These are phyloP conservation scores for Aspergillus asperescens DNA, from an alignment of 495 filamentous ascomycete species.

Conservation along the genomic window DNA sequence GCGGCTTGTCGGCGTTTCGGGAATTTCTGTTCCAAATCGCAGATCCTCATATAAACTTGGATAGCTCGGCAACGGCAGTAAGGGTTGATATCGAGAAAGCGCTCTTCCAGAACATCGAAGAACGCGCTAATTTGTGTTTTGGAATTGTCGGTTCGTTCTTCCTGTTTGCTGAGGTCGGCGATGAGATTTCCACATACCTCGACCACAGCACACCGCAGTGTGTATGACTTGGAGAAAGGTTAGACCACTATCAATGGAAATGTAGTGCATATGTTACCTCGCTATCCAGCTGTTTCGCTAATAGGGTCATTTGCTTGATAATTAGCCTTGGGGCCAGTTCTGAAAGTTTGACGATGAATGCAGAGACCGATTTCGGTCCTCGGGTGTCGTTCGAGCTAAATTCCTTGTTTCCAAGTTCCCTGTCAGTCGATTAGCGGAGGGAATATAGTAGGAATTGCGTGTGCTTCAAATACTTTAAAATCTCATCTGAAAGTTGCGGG, in stretches of 20 bases:
- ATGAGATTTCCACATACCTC: slow-evolving; percentile 99
- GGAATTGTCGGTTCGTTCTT: slow-evolving; percentile 83
- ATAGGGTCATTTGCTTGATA: slow-evolving; percentile 92
- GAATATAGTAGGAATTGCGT: neutral
- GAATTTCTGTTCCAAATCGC: slow-evolving; percentile 89
- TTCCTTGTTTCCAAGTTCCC: slow-evolving; percentile 93
- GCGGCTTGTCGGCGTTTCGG: slow-evolving; percentile 83
- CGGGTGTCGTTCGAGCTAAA: slow-evolving; percentile 94
- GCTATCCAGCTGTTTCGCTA: slow-evolving; percentile 91
- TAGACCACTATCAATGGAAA: slow-evolving; percentile 6
- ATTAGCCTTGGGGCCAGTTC: slow-evolving; percentile 87
- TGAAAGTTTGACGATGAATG: slow-evolving; percentile 93
- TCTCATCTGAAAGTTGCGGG: slow-evolving; percentile 89
- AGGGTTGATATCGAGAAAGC: slow-evolving; percentile 93
- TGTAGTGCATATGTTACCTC: slow-evolving; percentile 50
- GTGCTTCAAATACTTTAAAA: slow-evolving; percentile 52
- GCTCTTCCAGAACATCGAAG: slow-evolving; percentile 92
- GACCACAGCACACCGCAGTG: slow-evolving; percentile 85
- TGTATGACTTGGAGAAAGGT: slow-evolving; percentile 63
- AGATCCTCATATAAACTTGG: slow-evolving; percentile 88
- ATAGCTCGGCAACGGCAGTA: slow-evolving; percentile 91
- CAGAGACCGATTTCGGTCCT: slow-evolving; percentile 97
- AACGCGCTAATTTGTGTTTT: slow-evolving; percentile 93
- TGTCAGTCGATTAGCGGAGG: slow-evolving; percentile 28
- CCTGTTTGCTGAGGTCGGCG: slow-evolving; percentile 80